Evolutionary conservation across 768 basidiomycete genomes (phyloP), one percentile per base, ranked within the genome.

Genomic region (Mycena olivaceomarginata): DNA sequence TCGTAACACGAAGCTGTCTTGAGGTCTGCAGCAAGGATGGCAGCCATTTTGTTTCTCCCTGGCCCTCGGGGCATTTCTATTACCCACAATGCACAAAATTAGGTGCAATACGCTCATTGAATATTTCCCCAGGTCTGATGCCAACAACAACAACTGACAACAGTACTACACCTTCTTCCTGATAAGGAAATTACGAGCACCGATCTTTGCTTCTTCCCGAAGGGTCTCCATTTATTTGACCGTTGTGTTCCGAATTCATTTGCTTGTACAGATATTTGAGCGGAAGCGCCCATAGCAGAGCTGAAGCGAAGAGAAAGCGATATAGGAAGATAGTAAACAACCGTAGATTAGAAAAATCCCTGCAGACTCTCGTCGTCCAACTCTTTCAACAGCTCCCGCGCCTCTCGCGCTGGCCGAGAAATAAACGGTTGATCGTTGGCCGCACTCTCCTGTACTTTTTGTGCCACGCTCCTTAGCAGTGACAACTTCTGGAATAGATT

Each of bases 341-440:
- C 41, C 40, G 53, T 15, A 65, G 37, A 46, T 75, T 66, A 91
- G 81, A 91, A 90, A 64, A 91, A 79, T 12, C 90, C 89, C n/a
- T 86, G 80, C 12, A 91, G 81, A 77, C 81, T 86, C 48, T 88
- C 86, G 53, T 91, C 89, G 39, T 86, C 85, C 67, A 90, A 75
- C 64, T 85, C 85, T 78, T 87, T 91, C 40, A 98, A 82, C 31
- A 94, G 72, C 67, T 98, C 97, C 76, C 93, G 89, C 3, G 97
- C 94, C 82, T 98, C 96, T 59, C 97, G 88, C 9, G 96, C 94
- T 0, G 96, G 96, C 62, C 96, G 88, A 12, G 95, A 90, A 57
- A 98, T 92, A 22, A 90, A 88, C 3, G 95, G 92, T 46, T 91
- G 91, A 57, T 97, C 96, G 76, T 89, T 93, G 4, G 89, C 92